Conservation (phyloP, 73 alveolate species). For the Tetrahymena borealis region DNA sequence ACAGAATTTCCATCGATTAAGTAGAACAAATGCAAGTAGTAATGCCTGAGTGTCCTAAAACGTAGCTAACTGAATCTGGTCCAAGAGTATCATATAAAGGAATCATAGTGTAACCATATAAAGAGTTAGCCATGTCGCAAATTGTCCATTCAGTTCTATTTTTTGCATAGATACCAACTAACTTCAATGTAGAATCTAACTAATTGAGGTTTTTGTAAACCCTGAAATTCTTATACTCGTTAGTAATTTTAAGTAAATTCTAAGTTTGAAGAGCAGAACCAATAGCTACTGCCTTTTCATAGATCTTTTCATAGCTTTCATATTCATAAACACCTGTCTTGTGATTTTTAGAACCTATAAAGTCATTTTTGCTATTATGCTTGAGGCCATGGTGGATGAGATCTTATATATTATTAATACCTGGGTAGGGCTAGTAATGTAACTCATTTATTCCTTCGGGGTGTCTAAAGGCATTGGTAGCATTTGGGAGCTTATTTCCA, state of each 20-base stretch:
- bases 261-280: not conserved
- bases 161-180: conserved; percentile 61
- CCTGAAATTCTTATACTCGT: not conserved
- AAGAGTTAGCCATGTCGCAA: conserved; percentile 45
- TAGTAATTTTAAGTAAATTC: not conserved
- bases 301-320: not conserved
- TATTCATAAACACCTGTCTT: not conserved
- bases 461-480: not conserved
- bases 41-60: conserved; percentile 12
- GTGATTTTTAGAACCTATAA: not conserved
- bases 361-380: not conserved
- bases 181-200: not conserved
- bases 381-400: not conserved
- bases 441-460: not conserved
- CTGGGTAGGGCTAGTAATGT: not conserved
- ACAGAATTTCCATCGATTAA: conserved; percentile 5
- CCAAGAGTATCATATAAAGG: conserved; percentile 65
- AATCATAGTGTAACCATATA: conserved; percentile 52
- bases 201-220: not conserved
- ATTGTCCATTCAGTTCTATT: conserved; percentile 70
- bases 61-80: conserved; percentile 25
- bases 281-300: not conserved
- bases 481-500: not conserved
- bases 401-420: not conserved
- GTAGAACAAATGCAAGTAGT: conserved; percentile 19